Conservation (phyloP, 768 basidiomycete species). For the Rhizopogon vulgaris region DNA sequence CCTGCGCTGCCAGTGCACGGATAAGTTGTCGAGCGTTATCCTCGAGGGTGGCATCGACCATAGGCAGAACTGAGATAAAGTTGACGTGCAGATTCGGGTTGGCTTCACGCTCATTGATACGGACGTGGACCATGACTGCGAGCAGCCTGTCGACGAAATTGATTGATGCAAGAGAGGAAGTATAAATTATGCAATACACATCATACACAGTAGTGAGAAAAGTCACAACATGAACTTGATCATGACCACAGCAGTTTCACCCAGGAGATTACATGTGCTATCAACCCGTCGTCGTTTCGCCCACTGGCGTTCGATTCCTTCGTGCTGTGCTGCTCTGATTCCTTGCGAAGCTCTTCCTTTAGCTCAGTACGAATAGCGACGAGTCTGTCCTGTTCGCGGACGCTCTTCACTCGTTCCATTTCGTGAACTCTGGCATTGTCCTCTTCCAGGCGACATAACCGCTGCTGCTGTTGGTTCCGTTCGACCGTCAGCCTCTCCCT, state of each 20-base stretch:
- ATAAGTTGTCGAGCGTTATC: conserved; percentile 69
- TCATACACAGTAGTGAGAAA: too few species aligned
- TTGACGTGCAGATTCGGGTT: conserved; percentile 77
- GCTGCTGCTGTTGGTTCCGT: conserved; percentile 1
- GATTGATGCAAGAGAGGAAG: not conserved
- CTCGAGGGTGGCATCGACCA: conserved; percentile 33
- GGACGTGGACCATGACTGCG: conserved; percentile 59
- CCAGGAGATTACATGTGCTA: not conserved
- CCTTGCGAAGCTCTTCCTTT: not conserved
- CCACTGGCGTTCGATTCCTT: not conserved
- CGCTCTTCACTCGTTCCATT: not conserved
- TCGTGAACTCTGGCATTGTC: not conserved
- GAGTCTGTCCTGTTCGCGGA: not conserved
- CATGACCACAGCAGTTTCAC: not conserved
- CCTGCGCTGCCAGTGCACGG: conserved; percentile 77
- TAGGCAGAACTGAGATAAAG: conserved; percentile 60
- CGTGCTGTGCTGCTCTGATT: not conserved
- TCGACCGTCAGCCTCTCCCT: not conserved
- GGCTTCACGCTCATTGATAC: conserved; percentile 59
- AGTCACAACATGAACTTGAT: too few species aligned
- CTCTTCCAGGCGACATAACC: not conserved
- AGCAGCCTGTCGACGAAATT: too few species aligned
- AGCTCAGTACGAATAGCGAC: not conserved
- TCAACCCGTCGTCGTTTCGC: not conserved
- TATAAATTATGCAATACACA: not conserved